Base-by-base conservation (phyloP, 2,329 filamentous ascomycete genomes). In the Podosphaera xanthii region DNA sequence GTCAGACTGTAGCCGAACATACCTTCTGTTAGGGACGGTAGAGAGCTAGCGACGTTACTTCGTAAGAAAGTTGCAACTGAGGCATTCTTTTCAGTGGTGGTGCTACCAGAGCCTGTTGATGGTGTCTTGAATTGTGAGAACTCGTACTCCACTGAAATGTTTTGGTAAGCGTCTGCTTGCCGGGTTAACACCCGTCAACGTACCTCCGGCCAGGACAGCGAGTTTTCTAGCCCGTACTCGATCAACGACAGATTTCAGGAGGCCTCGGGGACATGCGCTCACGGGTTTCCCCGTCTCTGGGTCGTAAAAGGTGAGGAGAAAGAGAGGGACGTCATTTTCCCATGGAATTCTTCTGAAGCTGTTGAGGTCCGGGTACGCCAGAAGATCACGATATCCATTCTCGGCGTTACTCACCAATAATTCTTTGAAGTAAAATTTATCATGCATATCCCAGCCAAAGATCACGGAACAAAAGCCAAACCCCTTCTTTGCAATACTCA, bases 371-470 rank as follows among this genome's bases (percentile, higher is more conserved):
- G 89, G 83, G 44, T 91, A 75, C 12, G 90, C 89, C 57, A 94
- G 77, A 50, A 95, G 73, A 70, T 95, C 90, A 63, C 84, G 80
- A 71, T 94, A 95, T 50, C 89, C 89, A 69, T 94, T 95, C 67
- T 87, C 83, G 65, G 86, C 86, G 73, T 94, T 95, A 72, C 87
- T 92, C 70, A 95, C 84, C 67, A 80, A 79, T 63, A 95, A 79
- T 72, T 95, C 89, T 65, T 78, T 81, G 70, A 87, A 83, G 71
- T 95, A 96, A 9, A 87, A 94, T 74, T 82, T 77, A 68, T 96
- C 90, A 71, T 96, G 89, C 87, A 95, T 94, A 72, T 96, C 89
- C 90, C 90, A 95, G 69, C 90, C 89, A 67, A 94, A 95, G 64
- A 95, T 82, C 64, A 95, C 88, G 30, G 86, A 92, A 75, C 90